phyloP scores from a whole-genome alignment of 495 filamentous ascomycete species.

The Trichoderma erinaceum region DNA sequence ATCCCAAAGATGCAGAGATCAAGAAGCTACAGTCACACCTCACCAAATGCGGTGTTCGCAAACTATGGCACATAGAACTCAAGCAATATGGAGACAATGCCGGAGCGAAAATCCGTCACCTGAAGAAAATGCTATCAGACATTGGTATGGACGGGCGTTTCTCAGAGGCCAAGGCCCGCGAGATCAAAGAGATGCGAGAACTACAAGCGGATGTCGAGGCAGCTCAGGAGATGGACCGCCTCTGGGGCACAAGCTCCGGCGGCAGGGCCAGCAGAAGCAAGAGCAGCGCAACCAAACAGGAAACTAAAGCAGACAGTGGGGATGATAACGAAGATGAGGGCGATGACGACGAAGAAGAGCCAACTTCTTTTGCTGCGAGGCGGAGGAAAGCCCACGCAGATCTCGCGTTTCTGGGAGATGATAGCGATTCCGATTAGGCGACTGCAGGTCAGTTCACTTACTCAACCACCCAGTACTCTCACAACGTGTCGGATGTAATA shows the following conservation, averaged over 20 bases:
- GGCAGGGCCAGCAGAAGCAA: slow-evolving; percentile 31
- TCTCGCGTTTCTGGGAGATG: slow-evolving; percentile 39
- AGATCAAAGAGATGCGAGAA: slow-evolving; percentile 82
- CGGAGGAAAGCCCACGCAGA: slow-evolving; percentile 32
- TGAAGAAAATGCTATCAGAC: slow-evolving; percentile 69
- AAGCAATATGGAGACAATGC: slow-evolving; percentile 60
- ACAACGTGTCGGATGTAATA: not conserved
- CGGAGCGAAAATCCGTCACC: slow-evolving; percentile 76
- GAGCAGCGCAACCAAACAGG: slow-evolving; percentile 22
- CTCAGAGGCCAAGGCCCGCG: slow-evolving; percentile 71
- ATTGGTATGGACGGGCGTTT: slow-evolving; percentile 83
- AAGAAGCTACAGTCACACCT: slow-evolving; percentile 87
- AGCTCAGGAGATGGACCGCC: slow-evolving; percentile 68
- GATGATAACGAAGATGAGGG: slow-evolving; percentile 33
- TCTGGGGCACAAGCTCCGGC: slow-evolving; percentile 58
- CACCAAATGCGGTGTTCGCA: slow-evolving; percentile 86
- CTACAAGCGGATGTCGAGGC: slow-evolving; percentile 73
- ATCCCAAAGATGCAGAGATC: slow-evolving; percentile 69
- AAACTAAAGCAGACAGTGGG: slow-evolving; percentile 40
- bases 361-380: slow-evolving; percentile 22
- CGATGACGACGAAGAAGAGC: slow-evolving; percentile 26
- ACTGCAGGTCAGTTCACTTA: not conserved
- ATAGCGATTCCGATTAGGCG: slow-evolving; percentile 41
- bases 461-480: not conserved
- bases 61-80: slow-evolving; percentile 83